Evolutionary conservation across 352 stramenopile species (phyloP).

Genomic region (Pythium aphanidermatum): DNA sequence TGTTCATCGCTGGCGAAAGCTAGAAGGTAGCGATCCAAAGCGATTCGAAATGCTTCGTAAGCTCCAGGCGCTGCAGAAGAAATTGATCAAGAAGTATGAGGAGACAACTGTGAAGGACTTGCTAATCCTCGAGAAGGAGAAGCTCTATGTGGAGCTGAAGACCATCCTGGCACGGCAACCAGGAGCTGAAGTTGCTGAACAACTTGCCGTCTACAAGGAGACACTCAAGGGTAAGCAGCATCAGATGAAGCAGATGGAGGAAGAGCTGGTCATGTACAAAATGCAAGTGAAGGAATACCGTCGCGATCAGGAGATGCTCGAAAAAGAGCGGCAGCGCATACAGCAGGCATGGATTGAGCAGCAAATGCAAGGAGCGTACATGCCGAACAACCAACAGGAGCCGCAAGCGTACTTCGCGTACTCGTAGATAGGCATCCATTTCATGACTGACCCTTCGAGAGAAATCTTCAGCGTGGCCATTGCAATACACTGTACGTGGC

Average conservation of each 20-base stretch:
- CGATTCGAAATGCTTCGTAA: conserved; percentile 86
- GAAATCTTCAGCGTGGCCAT: no score
- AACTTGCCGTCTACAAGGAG: conserved; percentile 81
- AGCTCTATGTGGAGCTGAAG: conserved; percentile 90
- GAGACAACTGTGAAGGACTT: conserved; percentile 62
- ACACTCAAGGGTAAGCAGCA: conserved; percentile 84
- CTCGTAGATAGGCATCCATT: no score
- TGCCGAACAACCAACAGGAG: no score
- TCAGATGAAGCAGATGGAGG: conserved; percentile 82
- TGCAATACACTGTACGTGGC: no score
- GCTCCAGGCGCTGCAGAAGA: conserved; percentile 82
- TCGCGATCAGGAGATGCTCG: conserved; percentile 50
- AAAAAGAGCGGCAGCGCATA: conserved; percentile 54
- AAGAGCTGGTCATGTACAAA: conserved; percentile 92
- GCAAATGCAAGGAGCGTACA: no score
- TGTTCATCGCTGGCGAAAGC: conserved; percentile 88
- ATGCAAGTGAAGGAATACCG: conserved; percentile 85
- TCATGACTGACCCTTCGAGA: no score
- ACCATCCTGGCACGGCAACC: conserved; percentile 83
- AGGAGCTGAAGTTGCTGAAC: conserved; percentile 82
- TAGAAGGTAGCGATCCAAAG: conserved; percentile 86
- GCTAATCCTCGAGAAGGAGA: conserved; percentile 85
- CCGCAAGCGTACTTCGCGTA: no score
- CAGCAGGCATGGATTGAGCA: conserved; percentile 54
- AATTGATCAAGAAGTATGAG: conserved; percentile 80